Conservation (phyloP, 345 rosid species). For the Linum usitatissimum region DNA sequence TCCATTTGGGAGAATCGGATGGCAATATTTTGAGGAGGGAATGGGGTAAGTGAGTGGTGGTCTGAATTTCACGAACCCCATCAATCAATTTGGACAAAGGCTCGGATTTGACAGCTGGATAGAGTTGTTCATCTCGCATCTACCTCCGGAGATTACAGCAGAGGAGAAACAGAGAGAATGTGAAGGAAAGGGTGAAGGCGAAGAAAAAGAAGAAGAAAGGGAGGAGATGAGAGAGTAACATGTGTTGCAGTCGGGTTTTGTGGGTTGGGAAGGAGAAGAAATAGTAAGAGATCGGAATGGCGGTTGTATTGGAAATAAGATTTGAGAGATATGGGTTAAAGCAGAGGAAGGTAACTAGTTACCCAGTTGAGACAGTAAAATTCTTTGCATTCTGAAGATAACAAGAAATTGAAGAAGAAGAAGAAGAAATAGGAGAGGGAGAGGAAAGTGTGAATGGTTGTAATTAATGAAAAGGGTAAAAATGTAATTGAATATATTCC, state of each 20-base stretch:
- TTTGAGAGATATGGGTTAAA: conserved; percentile 9
- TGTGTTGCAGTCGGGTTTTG: neutral
- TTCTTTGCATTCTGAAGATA: no score
- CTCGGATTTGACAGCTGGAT: conserved; percentile 10
- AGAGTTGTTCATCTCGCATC: conserved; percentile 7
- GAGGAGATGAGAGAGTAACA: conserved; percentile 26
- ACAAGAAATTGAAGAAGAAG: no score
- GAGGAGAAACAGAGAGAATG: conserved; percentile 30
- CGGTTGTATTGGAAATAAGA: conserved; percentile 3
- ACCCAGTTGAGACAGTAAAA: no score
- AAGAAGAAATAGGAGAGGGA: no score
- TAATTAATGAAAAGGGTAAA: no score
- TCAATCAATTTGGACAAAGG: conserved; percentile 22
- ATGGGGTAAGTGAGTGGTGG: conserved; percentile 33
- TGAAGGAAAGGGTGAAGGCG: conserved; percentile 25
- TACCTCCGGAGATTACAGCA: conserved; percentile 18
- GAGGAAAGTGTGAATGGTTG: no score
- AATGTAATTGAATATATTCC: no score
- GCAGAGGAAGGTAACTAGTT: no score
- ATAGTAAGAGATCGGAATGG: neutral
- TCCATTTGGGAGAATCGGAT: conserved; percentile 34
- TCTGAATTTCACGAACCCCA: conserved; percentile 19
- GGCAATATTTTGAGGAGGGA: conserved; percentile 47
- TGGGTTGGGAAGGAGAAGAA: conserved; percentile 13
- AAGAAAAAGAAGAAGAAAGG: conserved; percentile 24